Evolutionary conservation across 2,329 filamentous ascomycete species (phyloP).

Genomic region (Botryotinia globosa): DNA sequence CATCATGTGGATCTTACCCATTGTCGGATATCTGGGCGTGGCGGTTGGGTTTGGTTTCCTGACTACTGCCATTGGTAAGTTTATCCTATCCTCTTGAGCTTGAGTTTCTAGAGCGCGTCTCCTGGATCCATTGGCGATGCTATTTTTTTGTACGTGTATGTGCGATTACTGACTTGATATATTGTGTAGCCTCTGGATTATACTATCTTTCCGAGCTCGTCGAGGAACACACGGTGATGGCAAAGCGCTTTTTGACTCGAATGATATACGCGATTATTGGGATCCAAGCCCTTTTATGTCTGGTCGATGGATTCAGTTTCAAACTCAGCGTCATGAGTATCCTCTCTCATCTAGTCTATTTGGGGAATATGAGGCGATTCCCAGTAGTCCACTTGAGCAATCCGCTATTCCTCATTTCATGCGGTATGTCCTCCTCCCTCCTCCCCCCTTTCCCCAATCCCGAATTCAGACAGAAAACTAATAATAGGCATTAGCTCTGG

Average conservation of each 20-base stretch:
- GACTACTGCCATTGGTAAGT: slow-evolving; percentile 82
- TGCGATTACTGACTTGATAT: neutral
- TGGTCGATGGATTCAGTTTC: slow-evolving; percentile 85
- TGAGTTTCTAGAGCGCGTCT: neutral
- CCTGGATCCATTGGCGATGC: neutral
- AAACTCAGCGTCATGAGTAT: slow-evolving; percentile 72
- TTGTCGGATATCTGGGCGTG: slow-evolving; percentile 86
- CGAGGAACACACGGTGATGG: slow-evolving; percentile 92
- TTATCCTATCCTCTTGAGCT: neutral
- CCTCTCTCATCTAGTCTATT: slow-evolving; percentile 77
- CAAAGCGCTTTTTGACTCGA: slow-evolving; percentile 79
- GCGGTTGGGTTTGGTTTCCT: slow-evolving; percentile 89
- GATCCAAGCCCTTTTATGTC: slow-evolving; percentile 69
- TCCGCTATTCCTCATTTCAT: slow-evolving; percentile 81
- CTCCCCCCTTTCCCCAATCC: neutral
- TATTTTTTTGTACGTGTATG: neutral
- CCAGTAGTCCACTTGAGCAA: slow-evolving; percentile 82
- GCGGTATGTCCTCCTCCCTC: slow-evolving; percentile 53
- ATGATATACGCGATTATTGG: slow-evolving; percentile 81
- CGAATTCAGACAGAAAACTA: neutral
- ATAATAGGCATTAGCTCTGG: slow-evolving; percentile 58
- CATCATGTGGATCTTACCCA: slow-evolving; percentile 84
- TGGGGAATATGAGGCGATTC: slow-evolving; percentile 76
- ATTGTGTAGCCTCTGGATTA: slow-evolving; percentile 74
- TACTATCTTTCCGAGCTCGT: slow-evolving; percentile 98